Conservation (phyloP, 352 stramenopile genomes). For the Phytophthora cactorum region DNA sequence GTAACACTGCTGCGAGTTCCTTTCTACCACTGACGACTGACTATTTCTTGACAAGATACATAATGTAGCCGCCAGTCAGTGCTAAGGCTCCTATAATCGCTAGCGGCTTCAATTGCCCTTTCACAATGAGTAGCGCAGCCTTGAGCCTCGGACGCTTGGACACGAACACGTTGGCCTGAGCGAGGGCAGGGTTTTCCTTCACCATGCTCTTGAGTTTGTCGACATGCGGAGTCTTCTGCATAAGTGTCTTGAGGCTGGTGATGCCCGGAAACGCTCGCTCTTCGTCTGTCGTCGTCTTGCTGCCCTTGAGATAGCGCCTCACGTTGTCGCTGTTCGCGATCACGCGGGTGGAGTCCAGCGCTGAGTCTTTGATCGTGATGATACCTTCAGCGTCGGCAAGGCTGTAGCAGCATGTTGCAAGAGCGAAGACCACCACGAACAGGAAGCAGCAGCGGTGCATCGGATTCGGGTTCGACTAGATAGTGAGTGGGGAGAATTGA, state of each 20-base stretch:
- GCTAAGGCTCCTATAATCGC: constrained; percentile 19
- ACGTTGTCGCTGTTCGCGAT: not conserved
- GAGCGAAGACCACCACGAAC: constrained; percentile 15
- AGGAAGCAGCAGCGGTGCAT: constrained; percentile 22
- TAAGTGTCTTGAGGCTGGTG: constrained; percentile 3
- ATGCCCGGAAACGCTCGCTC: constrained; percentile 20
- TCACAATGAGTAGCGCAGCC: constrained; percentile 4
- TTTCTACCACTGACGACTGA: not conserved
- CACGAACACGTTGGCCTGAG: constrained; percentile 6
- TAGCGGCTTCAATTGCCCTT: constrained; percentile 17
- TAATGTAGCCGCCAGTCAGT: constrained; percentile 23
- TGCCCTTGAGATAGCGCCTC: constrained; percentile 15
- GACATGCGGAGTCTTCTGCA: constrained; percentile 7
- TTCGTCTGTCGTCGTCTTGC: not conserved
- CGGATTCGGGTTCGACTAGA: not conserved
- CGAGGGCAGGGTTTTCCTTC: not conserved
- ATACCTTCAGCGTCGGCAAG: constrained; percentile 4
- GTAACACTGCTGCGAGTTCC: too few species aligned
- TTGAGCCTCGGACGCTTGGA: constrained; percentile 3
- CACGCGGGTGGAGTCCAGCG: not conserved
- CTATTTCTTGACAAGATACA: constrained; percentile 22
- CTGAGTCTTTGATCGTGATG: not conserved
- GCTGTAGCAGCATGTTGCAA: constrained; percentile 9
- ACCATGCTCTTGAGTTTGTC: constrained; percentile 12
- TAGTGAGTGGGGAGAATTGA: not conserved